Percentiles rank a stretch among this genome's conserved stretches.
Evolutionary conservation across 164 flowering plant species (phyloP).

Genomic region (Stephania cephalantha): DNA sequence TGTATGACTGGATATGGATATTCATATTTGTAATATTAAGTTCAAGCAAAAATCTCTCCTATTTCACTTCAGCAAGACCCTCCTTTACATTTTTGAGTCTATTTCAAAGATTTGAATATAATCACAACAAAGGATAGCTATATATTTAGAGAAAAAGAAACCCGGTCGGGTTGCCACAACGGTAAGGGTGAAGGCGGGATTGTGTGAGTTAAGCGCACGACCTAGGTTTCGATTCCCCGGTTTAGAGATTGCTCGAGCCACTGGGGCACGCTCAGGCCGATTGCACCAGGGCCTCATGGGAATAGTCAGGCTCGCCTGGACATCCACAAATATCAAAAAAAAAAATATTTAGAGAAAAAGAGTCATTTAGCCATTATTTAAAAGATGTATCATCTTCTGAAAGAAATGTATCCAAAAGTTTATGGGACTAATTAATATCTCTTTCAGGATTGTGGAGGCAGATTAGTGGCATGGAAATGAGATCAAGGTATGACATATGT

Average conservation of each 20-base stretch:
- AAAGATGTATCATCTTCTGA: background rate
- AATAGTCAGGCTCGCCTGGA: no score
- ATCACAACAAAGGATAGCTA: background rate
- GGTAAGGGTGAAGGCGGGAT: no score
- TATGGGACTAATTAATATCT: background rate
- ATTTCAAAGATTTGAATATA: background rate
- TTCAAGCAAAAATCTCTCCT: background rate
- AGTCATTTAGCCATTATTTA: background rate
- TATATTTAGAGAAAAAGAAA: no score
- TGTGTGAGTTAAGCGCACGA: no score
- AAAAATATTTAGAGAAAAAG: background rate
- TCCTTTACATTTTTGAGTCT: background rate
- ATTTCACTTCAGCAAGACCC: background rate
- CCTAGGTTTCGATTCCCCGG: no score
- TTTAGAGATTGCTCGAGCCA: no score
- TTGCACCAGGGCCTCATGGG: no score
- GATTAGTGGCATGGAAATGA: constrained; percentile 62
- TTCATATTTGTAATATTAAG: background rate
- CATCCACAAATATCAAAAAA: no score
- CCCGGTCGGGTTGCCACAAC: no score
- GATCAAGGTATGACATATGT: constrained; percentile 41
- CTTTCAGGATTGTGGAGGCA: constrained; percentile 73
- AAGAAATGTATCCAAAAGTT: background rate
- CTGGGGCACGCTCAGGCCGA: no score
- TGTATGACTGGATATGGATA: background rate